These are phyloP conservation scores for rapeseed (Brassica napus) DNA, from an alignment of 345 rosid genomes.

Conservation along the genomic window DNA sequence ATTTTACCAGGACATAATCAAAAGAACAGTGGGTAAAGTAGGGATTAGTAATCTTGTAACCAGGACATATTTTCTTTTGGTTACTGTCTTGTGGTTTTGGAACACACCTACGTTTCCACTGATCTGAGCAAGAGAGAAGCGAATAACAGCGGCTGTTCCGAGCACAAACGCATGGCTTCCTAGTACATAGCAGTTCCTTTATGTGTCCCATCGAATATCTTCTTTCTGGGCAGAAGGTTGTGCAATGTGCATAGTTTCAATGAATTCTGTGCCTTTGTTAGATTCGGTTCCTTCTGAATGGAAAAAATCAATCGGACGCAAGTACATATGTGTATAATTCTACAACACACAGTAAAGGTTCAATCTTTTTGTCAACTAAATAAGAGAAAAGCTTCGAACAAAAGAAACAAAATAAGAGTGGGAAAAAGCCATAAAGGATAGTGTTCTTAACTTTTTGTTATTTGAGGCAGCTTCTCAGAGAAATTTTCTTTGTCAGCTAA, in stretches of 20 bases:
- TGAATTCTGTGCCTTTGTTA: not conserved
- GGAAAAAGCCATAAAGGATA: not conserved
- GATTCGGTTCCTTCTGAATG: not conserved
- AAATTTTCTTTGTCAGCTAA: slow-evolving; percentile 14
- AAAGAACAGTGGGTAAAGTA: slow-evolving; percentile 36
- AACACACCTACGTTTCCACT: slow-evolving; percentile 54
- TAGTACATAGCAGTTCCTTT: slow-evolving; percentile 23
- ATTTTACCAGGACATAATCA: slow-evolving; percentile 62
- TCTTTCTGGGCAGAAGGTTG: slow-evolving; percentile 41
- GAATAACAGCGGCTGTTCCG: slow-evolving; percentile 58
- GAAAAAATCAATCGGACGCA: not conserved
- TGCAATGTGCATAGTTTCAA: slow-evolving; percentile 37
- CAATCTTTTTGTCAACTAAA: slow-evolving; percentile 1
- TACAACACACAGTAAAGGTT: not conserved
- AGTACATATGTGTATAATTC: not conserved
- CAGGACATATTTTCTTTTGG: slow-evolving; percentile 31
- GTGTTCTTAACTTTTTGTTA: not conserved
- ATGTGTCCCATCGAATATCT: slow-evolving; percentile 61
- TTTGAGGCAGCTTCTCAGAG: not conserved
- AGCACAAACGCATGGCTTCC: slow-evolving; percentile 16
- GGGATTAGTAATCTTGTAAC: slow-evolving; percentile 30
- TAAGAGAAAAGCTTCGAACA: not conserved
- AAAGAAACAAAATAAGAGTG: not conserved
- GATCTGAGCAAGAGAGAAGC: slow-evolving; percentile 53
- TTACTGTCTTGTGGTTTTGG: slow-evolving; percentile 27